A percentile compares a stretch with the other conserved stretches of the same genome.
Evolutionary conservation across 2,329 filamentous ascomycete genomes (phyloP).

Genomic region (Ascochyta viciae-villosae): DNA sequence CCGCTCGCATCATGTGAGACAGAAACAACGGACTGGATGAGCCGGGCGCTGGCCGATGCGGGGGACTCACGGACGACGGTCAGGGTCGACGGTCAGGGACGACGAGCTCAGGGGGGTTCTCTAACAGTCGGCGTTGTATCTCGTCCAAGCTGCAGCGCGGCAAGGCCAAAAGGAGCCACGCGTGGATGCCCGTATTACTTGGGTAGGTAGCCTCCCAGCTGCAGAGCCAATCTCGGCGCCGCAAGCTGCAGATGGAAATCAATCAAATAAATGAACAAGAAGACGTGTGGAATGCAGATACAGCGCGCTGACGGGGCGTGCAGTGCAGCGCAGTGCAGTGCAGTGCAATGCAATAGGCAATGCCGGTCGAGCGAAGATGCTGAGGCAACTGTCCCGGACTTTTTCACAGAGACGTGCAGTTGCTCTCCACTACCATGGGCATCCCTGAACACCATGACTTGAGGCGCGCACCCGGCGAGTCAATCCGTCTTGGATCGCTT

Average conservation of each 20-base stretch:
- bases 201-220: slow-evolving; percentile 7
- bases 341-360: too few species aligned
- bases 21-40: slow-evolving; percentile 28
- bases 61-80: slow-evolving; percentile 10
- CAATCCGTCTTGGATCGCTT: slow-evolving; percentile 1
- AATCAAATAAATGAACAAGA: background rate
- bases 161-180: slow-evolving; percentile 26
- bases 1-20: slow-evolving; percentile 29
- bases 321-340: too few species aligned
- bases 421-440: background rate
- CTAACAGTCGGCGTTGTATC: slow-evolving; percentile 26
- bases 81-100: slow-evolving; percentile 12
- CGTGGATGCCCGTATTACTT: slow-evolving; percentile 14
- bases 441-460: background rate
- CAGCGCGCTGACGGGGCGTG: background rate
- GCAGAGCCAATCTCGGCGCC: slow-evolving; percentile 14
- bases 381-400: background rate
- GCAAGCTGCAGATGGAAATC: slow-evolving; percentile 5
- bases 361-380: background rate
- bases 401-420: slow-evolving; percentile 13
- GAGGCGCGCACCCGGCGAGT: background rate
- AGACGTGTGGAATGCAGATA: background rate
- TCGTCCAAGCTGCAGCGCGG: slow-evolving; percentile 21
- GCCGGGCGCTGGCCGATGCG: slow-evolving; percentile 22
- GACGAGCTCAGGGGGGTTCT: slow-evolving; percentile 19